Conservation (phyloP, 2,329 filamentous ascomycete genomes). For the Aspergillus tanneri region DNA sequence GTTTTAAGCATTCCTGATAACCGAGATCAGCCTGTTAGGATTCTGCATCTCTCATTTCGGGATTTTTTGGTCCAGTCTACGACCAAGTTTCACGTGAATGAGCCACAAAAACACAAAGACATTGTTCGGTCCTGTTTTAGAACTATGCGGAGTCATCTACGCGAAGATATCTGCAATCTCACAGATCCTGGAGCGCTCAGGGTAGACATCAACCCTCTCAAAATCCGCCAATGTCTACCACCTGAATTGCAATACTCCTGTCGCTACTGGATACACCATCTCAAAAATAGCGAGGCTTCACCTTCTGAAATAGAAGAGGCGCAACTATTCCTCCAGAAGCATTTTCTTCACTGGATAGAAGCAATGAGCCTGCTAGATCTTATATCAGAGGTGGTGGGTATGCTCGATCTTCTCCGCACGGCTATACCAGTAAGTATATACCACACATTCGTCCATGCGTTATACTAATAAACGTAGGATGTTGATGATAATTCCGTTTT, state of each 20-base stretch:
- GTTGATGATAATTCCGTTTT: too few relatives aligned
- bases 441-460: too few relatives aligned
- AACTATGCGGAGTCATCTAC: slow-evolving; percentile 8
- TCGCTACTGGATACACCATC: slow-evolving; percentile 27
- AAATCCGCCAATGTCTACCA: slow-evolving; percentile 17
- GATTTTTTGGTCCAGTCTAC: slow-evolving; percentile 24
- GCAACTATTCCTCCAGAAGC: too few relatives aligned
- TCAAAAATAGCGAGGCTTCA: slow-evolving; percentile 11
- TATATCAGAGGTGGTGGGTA: too few relatives aligned
- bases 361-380: too few relatives aligned
- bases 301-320: background rate
- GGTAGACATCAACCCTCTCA: slow-evolving; percentile 11
- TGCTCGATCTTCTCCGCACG: too few relatives aligned
- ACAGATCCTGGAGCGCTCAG: slow-evolving; percentile 3
- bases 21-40: slow-evolving; percentile 14
- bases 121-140: slow-evolving; percentile 11
- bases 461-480: too few relatives aligned
- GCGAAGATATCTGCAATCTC: slow-evolving; percentile 18
- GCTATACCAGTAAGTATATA: too few relatives aligned
- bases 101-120: slow-evolving; percentile 2
- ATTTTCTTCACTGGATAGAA: too few relatives aligned
- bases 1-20: slow-evolving; percentile 18
- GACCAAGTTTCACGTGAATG: slow-evolving; percentile 24
- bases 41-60: slow-evolving; percentile 33
- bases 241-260: slow-evolving; percentile 28